Evolutionary conservation across 805 yeast genomes (phyloP), one percentile per base, ranked within the genome.

Genomic region (Starmerella vitae): DNA sequence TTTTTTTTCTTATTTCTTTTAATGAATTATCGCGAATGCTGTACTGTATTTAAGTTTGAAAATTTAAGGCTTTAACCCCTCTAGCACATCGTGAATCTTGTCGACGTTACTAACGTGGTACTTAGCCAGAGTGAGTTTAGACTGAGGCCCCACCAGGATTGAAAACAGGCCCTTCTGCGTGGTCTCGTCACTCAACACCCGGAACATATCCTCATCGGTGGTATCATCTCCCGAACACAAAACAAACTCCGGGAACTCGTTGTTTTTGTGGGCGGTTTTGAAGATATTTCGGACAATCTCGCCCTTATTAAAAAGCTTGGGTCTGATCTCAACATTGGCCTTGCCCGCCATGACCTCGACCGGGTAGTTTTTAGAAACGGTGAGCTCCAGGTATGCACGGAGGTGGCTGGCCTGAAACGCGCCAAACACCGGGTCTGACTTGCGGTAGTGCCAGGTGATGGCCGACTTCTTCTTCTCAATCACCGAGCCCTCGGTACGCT

Each of bases 201-300:
- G 68, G 59, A 91, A 91, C 99, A 91, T 91, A 55, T 91, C 98
- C 59, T 91, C 99, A 59, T 91, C 99, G 0, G 99, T 91, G 30
- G 78, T 69, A 58, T 91, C 99, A 59, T 91, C 99, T 37, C 99
- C 99, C 32, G 84, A 61, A 62, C 97, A 91, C 39, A 88, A 60
- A 30, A 81, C 72, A 55, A 91, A 88, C 52, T 83, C 94, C 0
- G 95, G 91, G 38, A 74, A 57, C 15, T 57, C 53, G 27, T 61
- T 45, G n/a, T 19, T 20, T 10, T 27, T 26, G 10, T 55, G 48
- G 28, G 60, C 55, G 25, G 64, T 64, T 17, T 74, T 63, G 9
- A 83, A 82, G 42, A 88, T 67, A 45, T 85, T 64, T 55, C 74
- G 79, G 27, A 82, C 97, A 53, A 91, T 91, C 60, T 88, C 98